A percentile compares a stretch with the other conserved stretches of the same genome.
phyloP scores from a whole-genome alignment of 2,329 filamentous ascomycete genomes.

The Teratosphaeria zuluensis region DNA sequence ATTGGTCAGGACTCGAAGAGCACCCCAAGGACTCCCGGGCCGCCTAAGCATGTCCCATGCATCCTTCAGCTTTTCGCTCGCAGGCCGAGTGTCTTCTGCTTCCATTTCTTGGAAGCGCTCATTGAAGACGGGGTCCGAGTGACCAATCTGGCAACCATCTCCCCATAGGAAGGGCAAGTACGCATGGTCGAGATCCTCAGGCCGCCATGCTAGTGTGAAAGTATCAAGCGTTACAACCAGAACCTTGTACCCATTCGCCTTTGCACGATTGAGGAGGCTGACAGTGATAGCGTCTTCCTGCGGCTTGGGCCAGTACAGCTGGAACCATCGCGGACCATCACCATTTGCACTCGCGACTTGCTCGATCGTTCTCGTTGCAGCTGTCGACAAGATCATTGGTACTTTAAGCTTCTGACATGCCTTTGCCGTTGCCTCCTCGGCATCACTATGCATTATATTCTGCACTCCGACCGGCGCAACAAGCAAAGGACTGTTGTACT shows the following conservation, averaged over 20 bases:
- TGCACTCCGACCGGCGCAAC: constrained; percentile 63
- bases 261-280: constrained; percentile 53
- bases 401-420: constrained; percentile 50
- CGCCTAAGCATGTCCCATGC: constrained; percentile 39
- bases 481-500: constrained; percentile 38
- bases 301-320: constrained; percentile 65
- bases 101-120: background rate
- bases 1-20: background rate
- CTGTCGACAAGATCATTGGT: constrained; percentile 59
- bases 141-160: constrained; percentile 1
- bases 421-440: constrained; percentile 50
- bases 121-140: background rate
- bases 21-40: constrained; percentile 26
- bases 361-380: constrained; percentile 53
- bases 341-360: constrained; percentile 53
- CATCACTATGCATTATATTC: constrained; percentile 52
- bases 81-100: constrained; percentile 32
- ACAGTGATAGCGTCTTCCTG: constrained; percentile 54
- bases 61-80: constrained; percentile 32
- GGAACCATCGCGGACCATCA: constrained; percentile 51
- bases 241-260: constrained; percentile 50
- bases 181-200: constrained; percentile 25
- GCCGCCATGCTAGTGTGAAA: constrained; percentile 59
- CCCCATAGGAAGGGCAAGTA: background rate
- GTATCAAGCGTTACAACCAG: constrained; percentile 66